Base-by-base conservation (phyloP, 2,329 filamentous ascomycete genomes). In the Penicillium sp. region DNA sequence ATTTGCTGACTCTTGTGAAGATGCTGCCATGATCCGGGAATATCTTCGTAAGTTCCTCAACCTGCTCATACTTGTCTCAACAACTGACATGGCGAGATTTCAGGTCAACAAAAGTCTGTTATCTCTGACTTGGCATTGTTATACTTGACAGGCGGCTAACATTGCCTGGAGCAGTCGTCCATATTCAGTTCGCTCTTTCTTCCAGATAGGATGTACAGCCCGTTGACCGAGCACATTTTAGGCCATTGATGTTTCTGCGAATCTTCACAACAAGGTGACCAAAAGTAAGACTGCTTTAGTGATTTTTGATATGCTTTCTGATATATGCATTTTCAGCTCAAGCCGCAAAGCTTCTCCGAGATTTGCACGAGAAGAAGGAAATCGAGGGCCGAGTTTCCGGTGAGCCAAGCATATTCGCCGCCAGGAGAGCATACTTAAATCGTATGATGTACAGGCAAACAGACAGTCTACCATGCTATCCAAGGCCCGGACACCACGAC, bases 311-410 rank as follows among this genome's bases (percentile, higher is more conserved):
- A 31, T 44, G 37, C 44, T 29, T 18, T 25, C 30, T 39, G 18
- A 44, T 29, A 31, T 25, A 37, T 45, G 77, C 8, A 11, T 18
- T 13, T 14, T 8, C 37, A 61, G 80, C 80, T 11, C 74, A 80
- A 36, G 76, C 82, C 19, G 76, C 76, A 25, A 87, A 85, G 65
- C 62, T 80, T 28, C 69, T 87, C 29, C 83, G 82, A 58, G 82
- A 85, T 51, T 70, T 87, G 64, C 77, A 82, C 52, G 80, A 84
- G 56, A 75, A 74, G 35, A 78, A 78, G 10, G 68, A 80, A 56
- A 80, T 87, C 35, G 80, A 80, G 59, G 80, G 78, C 41, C 78
- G 78, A 41, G 68, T 73, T 33, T 74, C 80, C 33, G 79, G 78
- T 79, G 59, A 54, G 65, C 50, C 42, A 45, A 46, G 22, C 28